Percentiles rank a stretch among this genome's conserved stretches.
Evolutionary conservation across 257 asterid species (phyloP).

Genomic region (Plantago ovata): DNA sequence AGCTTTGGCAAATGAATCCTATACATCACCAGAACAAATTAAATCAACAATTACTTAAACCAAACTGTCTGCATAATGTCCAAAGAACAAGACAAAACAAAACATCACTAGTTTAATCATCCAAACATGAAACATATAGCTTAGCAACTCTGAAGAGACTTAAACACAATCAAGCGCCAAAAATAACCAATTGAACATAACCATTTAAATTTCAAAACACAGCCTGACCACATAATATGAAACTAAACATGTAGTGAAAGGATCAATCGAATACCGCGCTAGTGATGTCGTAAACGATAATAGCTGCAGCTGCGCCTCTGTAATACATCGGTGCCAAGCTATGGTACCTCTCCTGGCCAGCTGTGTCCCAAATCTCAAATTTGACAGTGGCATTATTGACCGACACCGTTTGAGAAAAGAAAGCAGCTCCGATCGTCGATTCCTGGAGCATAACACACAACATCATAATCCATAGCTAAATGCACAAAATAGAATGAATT

Average conservation of each 20-base stretch:
- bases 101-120: background rate
- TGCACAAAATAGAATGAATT: background rate
- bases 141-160: background rate
- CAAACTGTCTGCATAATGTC: no score
- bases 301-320: slow-evolving; percentile 97
- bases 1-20: slow-evolving; percentile 86
- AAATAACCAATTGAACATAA: no score
- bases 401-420: slow-evolving; percentile 82
- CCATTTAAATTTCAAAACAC: background rate
- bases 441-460: slow-evolving; percentile 37
- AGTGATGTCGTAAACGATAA: slow-evolving; percentile 85
- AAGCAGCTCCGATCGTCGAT: slow-evolving; percentile 97
- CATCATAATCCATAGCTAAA: background rate
- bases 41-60: no score
- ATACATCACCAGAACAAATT: slow-evolving; percentile 10
- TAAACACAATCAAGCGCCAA: background rate
- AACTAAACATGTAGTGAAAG: slow-evolving; percentile 16
- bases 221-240: background rate
- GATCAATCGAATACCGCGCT: slow-evolving; percentile 50
- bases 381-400: slow-evolving; percentile 78
- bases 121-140: slow-evolving; percentile 2
- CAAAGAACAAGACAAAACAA: slow-evolving; percentile 11
- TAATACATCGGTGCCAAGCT: slow-evolving; percentile 99
- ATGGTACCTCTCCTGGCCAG: slow-evolving; percentile 97
- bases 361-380: slow-evolving; percentile 99